Percentiles rank a stretch among this genome's conserved stretches.
These are phyloP conservation scores for Venturiaceae sp. DNA, from an alignment of 2,329 filamentous ascomycete genomes.

Conservation along the genomic window DNA sequence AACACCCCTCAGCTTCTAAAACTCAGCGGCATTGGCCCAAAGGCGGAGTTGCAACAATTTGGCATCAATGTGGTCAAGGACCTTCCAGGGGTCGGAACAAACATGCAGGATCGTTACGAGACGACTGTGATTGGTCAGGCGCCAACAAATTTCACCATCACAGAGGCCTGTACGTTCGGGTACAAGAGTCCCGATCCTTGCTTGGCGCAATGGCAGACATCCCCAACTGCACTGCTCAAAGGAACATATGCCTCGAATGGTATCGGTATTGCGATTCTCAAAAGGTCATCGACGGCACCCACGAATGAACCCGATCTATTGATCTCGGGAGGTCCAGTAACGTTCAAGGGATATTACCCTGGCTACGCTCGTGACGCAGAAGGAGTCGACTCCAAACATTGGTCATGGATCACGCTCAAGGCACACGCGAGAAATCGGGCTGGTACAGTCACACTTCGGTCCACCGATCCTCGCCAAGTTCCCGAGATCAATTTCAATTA, in stretches of 20 bases:
- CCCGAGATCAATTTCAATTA: constrained; percentile 44
- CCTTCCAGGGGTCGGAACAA: constrained; percentile 50
- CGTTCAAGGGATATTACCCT: constrained; percentile 47
- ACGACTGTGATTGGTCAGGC: background rate
- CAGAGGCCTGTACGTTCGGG: constrained; percentile 25
- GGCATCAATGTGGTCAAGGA: constrained; percentile 5
- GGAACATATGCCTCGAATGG: constrained; percentile 39
- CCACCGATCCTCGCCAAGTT: constrained; percentile 51
- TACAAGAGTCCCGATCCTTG: constrained; percentile 4
- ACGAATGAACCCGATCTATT: constrained; percentile 41
- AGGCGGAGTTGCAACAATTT: constrained; percentile 25
- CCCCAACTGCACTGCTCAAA: constrained; percentile 10
- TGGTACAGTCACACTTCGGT: constrained; percentile 52
- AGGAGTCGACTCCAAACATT: background rate
- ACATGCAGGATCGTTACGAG: constrained; percentile 45
- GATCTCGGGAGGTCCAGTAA: constrained; percentile 44
- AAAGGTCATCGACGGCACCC: constrained; percentile 25
- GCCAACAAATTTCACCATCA: constrained; percentile 15
- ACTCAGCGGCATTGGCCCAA: constrained; percentile 53
- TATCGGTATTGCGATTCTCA: constrained; percentile 40
- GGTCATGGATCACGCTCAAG: background rate
- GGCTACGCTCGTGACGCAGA: constrained; percentile 30
- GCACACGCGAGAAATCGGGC: constrained; percentile 47
- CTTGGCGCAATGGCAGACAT: constrained; percentile 1
- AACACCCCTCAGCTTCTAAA: constrained; percentile 57